phyloP scores from a whole-genome alignment of 306 rosid genomes.

The Dryas octopetala region DNA sequence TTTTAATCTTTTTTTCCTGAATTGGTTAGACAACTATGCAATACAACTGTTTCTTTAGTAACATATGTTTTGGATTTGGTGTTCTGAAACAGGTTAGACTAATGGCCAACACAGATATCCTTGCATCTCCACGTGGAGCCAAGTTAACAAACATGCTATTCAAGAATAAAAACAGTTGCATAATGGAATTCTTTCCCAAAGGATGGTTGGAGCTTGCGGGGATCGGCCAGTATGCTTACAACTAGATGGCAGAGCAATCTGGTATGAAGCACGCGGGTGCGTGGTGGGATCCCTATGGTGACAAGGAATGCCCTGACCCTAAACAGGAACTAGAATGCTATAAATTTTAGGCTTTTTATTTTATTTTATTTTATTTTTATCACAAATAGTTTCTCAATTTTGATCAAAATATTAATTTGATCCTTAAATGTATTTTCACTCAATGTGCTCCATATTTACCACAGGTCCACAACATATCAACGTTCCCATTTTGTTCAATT shows the following conservation, averaged over 20 bases:
- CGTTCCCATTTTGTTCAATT: no score
- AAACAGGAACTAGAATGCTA: slow-evolving; percentile 19
- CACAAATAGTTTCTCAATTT: no score
- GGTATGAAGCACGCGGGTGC: slow-evolving; percentile 36
- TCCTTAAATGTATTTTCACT: no score
- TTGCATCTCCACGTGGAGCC: slow-evolving; percentile 40
- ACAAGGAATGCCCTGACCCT: slow-evolving; percentile 24
- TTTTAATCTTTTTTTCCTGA: no score
- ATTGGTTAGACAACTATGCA: not conserved
- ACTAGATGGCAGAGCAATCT: slow-evolving; percentile 34
- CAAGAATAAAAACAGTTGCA: slow-evolving; percentile 33
- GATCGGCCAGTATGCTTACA: slow-evolving; percentile 28
- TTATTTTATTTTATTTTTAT: no score
- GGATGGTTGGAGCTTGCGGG: slow-evolving; percentile 42
- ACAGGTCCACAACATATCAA: no score
- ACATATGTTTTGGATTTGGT: not conserved
- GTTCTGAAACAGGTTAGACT: slow-evolving; percentile 27
- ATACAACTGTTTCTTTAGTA: not conserved
- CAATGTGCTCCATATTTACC: no score
- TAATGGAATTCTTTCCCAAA: slow-evolving; percentile 39
- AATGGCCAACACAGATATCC: slow-evolving; percentile 27
- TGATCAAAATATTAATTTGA: no score
- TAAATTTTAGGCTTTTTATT: not conserved
- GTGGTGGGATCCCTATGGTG: slow-evolving; percentile 21
- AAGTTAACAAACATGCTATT: slow-evolving; percentile 35